Evolutionary conservation across 306 rosid species (phyloP), one percentile per base, ranked within the genome.

Genomic region (Rosa chinensis): DNA sequence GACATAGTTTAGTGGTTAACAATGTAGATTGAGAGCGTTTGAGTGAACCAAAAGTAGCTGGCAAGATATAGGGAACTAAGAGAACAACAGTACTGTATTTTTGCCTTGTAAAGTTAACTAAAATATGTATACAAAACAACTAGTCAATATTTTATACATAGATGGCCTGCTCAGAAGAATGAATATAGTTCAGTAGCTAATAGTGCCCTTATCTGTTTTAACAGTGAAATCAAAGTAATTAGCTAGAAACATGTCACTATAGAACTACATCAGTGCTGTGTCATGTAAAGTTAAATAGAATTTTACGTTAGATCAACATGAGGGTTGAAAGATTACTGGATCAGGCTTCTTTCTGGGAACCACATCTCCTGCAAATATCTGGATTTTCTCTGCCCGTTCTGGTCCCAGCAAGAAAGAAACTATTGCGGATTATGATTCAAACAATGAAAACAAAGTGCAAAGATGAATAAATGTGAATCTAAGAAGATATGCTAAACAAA

Each of bases 281-380:
- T 3, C 12, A 8, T 62, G 67, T 28, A 18, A 2, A 62, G 40
- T 62, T 28, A 12, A 25, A 62, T 62, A 12, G 4, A 14, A 23
- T 28, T 25, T 11, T 8, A 52, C 53, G 12, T 56, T 63, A 55
- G 63, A 78, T 39, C 66, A 56, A 79, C 43, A 37, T 13, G 37
- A 80, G 82, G 74, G 83, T 73, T 75, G 20, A 44, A 76, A 49
- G 42, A 82, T 85, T 89, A 95, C 98, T 2, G 99, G 99, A 86
- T 95, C 99, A 78, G 99, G 99, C 94, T 95, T 93, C 89, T 95
- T 95, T 53, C 91, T 92, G 42, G 98, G 98, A 86, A 95, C 99
- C 67, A 92, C 99, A 66, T 95, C 99, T 83, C 99, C 99, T 2
- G 99, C 99, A 74, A 95, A 95, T 82, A 95, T 95, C 86, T 89